Conservation (phyloP, 441 rosid genomes). For the Erysimum pusillum region DNA sequence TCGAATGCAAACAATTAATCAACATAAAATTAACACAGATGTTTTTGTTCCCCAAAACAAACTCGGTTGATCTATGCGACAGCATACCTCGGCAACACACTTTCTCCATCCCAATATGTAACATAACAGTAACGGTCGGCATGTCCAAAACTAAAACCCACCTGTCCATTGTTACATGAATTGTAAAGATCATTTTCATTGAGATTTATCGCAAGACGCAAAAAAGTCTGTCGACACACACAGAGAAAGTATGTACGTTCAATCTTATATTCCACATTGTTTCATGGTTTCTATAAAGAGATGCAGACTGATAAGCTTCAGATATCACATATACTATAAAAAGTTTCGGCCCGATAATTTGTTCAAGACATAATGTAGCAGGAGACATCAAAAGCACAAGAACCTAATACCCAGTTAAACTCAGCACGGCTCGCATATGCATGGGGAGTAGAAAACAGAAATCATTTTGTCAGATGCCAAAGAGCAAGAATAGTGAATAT, state of each 20-base stretch:
- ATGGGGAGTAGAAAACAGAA: constrained; percentile 12
- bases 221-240: neutral
- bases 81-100: constrained; percentile 6
- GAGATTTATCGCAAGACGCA: constrained; percentile 12
- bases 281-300: constrained; percentile 1
- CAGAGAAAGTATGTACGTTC: neutral
- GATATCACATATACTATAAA: neutral
- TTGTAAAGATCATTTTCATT: neutral
- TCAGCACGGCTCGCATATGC: constrained; percentile 6
- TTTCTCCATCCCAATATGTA: constrained; percentile 24
- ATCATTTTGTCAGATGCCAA: neutral
- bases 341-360: neutral
- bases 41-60: neutral
- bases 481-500: constrained; percentile 6
- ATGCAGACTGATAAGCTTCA: neutral
- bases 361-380: constrained; percentile 8
- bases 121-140: neutral
- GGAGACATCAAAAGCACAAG: constrained; percentile 18
- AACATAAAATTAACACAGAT: neutral
- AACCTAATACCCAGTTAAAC: neutral
- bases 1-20: constrained; percentile 4
- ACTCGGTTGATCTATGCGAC: constrained; percentile 12
- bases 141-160: constrained; percentile 11
- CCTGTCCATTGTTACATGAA: neutral
- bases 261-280: neutral